phyloP scores from a whole-genome alignment of 2,329 filamentous ascomycete genomes.

The Lojkania enalia region DNA sequence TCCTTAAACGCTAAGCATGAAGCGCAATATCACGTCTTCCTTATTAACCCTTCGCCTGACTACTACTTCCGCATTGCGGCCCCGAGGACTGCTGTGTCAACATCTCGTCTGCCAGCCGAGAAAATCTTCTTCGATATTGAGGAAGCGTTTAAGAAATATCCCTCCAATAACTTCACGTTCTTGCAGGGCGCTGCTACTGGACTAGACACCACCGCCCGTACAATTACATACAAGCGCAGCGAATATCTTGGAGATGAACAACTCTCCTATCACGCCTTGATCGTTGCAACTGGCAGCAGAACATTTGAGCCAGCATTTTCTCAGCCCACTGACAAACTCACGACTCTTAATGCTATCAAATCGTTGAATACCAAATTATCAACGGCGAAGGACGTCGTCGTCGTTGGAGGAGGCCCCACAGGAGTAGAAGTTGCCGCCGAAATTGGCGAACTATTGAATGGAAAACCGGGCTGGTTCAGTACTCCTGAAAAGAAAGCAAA shows the following conservation, averaged over 20 bases:
- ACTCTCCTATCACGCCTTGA: constrained; percentile 57
- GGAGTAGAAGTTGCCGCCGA: constrained; percentile 56
- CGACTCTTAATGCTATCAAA: constrained; percentile 37
- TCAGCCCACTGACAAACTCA: constrained; percentile 38
- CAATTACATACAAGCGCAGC: constrained; percentile 47
- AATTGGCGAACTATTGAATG: constrained; percentile 48
- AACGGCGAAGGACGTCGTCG: constrained; percentile 49
- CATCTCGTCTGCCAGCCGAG: constrained; percentile 50
- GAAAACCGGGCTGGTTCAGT: constrained; percentile 46
- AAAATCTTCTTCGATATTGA: constrained; percentile 56
- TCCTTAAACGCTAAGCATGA: constrained; percentile 33
- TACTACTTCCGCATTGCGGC: constrained; percentile 60
- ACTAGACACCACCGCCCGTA: constrained; percentile 50
- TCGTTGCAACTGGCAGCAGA: constrained; percentile 59
- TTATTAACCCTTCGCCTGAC: constrained; percentile 57
- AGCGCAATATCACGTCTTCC: constrained; percentile 54
- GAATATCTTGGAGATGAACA: constrained; percentile 27
- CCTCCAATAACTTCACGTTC: constrained; percentile 52
- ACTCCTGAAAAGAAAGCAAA: constrained; percentile 32
- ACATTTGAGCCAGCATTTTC: constrained; percentile 52
- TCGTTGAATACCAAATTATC: constrained; percentile 40
- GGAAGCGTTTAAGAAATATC: constrained; percentile 57
- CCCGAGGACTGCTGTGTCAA: constrained; percentile 57
- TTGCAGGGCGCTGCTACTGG: constrained; percentile 54
- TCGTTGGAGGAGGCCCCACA: constrained; percentile 54